Evolutionary conservation across 305 asterid species (phyloP).

Genomic region (Stenogyne calaminthoides): DNA sequence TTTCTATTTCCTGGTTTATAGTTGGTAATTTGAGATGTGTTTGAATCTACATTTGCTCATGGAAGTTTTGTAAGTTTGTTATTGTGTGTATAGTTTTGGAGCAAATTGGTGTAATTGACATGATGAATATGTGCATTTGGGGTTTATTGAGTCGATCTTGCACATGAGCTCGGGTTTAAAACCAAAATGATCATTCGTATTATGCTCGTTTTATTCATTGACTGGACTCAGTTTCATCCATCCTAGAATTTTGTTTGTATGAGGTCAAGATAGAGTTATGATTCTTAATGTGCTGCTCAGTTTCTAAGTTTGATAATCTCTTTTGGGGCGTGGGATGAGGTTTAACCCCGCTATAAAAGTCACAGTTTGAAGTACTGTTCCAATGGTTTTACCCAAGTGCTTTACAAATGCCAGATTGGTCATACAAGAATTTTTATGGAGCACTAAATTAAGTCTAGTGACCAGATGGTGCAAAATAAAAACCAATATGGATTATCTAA

Average conservation of each 20-base stretch:
- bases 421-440: neutral
- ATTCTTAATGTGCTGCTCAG: neutral
- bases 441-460: neutral
- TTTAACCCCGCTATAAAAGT: too few relatives aligned
- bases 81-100: neutral
- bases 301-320: neutral
- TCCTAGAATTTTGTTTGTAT: neutral
- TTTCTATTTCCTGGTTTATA: constrained; percentile 6
- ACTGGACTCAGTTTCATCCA: neutral
- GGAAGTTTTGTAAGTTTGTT: neutral
- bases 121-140: neutral
- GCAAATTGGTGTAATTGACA: constrained; percentile 2
- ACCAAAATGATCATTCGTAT: too few relatives aligned
- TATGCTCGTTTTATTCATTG: neutral
- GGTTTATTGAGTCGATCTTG: neutral
- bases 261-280: neutral
- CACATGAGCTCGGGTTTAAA: neutral
- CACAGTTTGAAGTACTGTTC: neutral
- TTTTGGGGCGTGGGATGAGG: neutral
- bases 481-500: too few relatives aligned
- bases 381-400: neutral
- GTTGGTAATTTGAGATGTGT: neutral
- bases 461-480: too few relatives aligned
- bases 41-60: constrained; percentile 11
- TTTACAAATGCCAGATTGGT: neutral